Evolutionary conservation across 805 yeast species (phyloP).

Genomic region (Candida golubevii): DNA sequence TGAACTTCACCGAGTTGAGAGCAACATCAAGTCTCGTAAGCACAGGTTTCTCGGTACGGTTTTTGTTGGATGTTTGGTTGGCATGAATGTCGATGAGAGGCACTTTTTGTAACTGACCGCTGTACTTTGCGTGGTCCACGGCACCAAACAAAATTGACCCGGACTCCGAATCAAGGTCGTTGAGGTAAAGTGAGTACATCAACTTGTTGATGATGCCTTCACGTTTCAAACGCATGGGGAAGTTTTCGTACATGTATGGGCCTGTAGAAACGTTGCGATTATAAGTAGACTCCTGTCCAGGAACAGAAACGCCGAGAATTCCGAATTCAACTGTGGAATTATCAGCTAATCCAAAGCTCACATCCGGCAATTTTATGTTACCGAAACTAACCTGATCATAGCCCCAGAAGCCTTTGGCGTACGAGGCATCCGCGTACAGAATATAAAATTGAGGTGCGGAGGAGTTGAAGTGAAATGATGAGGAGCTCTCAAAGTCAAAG

Average conservation of each 20-base stretch:
- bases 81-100: constrained; percentile 25
- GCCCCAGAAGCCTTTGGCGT: constrained; percentile 54
- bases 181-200: constrained; percentile 61
- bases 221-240: constrained; percentile 57
- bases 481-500: constrained; percentile 38
- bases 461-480: constrained; percentile 34
- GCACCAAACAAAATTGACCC: constrained; percentile 42
- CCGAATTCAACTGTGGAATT: constrained; percentile 60
- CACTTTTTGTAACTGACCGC: constrained; percentile 29
- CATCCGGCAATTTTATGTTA: constrained; percentile 35
- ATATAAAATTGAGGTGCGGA: constrained; percentile 41
- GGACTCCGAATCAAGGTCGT: constrained; percentile 25
- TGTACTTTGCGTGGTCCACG: constrained; percentile 37
- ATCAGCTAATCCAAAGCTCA: constrained; percentile 74
- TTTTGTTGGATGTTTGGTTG: constrained; percentile 21
- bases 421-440: constrained; percentile 45
- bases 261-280: constrained; percentile 1
- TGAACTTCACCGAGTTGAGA: constrained; percentile 33
- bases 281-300: constrained; percentile 61
- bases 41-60: background rate
- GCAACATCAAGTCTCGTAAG: constrained; percentile 45
- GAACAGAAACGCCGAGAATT: constrained; percentile 69
- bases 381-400: constrained; percentile 53
- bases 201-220: constrained; percentile 53
- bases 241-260: constrained; percentile 46